A percentile compares a stretch with the other conserved stretches of the same genome.
Evolutionary conservation across 2,329 filamentous ascomycete species (phyloP).

Genomic region (Xylaria sp.): DNA sequence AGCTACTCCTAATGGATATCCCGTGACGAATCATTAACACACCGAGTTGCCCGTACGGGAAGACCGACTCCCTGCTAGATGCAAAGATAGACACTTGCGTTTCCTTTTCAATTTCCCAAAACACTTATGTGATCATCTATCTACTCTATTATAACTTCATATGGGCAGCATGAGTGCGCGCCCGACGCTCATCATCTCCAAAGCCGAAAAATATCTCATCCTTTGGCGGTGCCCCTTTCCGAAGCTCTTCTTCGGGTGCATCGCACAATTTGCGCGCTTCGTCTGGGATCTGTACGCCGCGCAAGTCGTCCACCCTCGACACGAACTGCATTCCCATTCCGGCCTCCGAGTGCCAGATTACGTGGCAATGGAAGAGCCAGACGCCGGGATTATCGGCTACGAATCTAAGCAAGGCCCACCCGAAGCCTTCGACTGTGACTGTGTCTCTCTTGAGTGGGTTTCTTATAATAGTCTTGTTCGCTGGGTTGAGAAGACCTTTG

Average conservation of each 20-base stretch:
- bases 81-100: too few species aligned
- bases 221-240: constrained; percentile 60
- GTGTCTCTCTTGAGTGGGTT: constrained; percentile 62
- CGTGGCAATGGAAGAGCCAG: constrained; percentile 56
- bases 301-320: constrained; percentile 59
- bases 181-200: constrained; percentile 31
- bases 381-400: constrained; percentile 62
- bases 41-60: too few species aligned
- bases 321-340: constrained; percentile 57
- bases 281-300: constrained; percentile 56
- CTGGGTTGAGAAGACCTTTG: constrained; percentile 51
- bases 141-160: neutral
- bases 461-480: constrained; percentile 49
- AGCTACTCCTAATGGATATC: too few species aligned
- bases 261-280: constrained; percentile 60
- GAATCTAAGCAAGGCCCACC: constrained; percentile 61
- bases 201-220: constrained; percentile 60
- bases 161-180: neutral
- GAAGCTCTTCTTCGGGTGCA: constrained; percentile 55
- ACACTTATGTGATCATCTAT: neutral
- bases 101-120: neutral
- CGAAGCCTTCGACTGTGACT: constrained; percentile 58
- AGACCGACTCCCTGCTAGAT: too few species aligned
- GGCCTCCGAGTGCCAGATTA: constrained; percentile 53
- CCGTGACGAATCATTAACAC: too few species aligned